Evolutionary conservation across 1,284 basidiomycete genomes (phyloP), one percentile per base, ranked within the genome.

Genomic region (Gastroboletus turbinatus): DNA sequence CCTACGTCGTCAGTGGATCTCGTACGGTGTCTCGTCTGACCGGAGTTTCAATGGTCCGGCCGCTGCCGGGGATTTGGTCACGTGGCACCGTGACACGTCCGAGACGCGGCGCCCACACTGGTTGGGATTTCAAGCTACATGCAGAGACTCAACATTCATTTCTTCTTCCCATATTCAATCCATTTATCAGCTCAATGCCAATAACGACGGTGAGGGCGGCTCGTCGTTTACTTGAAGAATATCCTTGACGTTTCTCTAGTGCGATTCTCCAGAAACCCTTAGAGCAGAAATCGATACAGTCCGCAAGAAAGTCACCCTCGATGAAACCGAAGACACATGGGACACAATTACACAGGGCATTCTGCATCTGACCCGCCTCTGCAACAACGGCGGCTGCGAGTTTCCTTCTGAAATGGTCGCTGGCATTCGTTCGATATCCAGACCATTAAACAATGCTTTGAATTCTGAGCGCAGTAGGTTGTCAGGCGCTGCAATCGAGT

Each of bases 261-360:
- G 77, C 52, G 57, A 63, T 56, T 76, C 76, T 35, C 54, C 64
- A 33, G 61, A 63, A 46, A 62, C 61, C 47, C 63, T 83, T n/a
- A 68, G 66, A 58, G 53, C 67, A 21, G 75, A 82, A 60, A 64
- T 83, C 47, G 76, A 78, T n/a, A 43, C 63, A 21, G 64, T 82
- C 29, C 77, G 75, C 50, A 62, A 71, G 38, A 73, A 77, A 39
- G 67, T 92, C 16, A 68, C 73, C 45, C 73, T 83, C n/a, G 67
- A 77, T 32, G 92, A 94, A 73, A 85, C 87, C 2, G 92, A 94
- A 68, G 90, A 94, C 39, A 85, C 83, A 4, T 94, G 92, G 92
- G 89, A 93, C 53, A 77, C 74, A n/a, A 90, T 94, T 39, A 73
- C 80, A 8, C 76, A 80, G 44, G 79, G 79, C 7, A 68, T 94